A percentile compares a stretch with the other conserved stretches of the same genome.
Conservation (phyloP, 2,329 filamentous ascomycete species). For the Botryotinia globosa region DNA sequence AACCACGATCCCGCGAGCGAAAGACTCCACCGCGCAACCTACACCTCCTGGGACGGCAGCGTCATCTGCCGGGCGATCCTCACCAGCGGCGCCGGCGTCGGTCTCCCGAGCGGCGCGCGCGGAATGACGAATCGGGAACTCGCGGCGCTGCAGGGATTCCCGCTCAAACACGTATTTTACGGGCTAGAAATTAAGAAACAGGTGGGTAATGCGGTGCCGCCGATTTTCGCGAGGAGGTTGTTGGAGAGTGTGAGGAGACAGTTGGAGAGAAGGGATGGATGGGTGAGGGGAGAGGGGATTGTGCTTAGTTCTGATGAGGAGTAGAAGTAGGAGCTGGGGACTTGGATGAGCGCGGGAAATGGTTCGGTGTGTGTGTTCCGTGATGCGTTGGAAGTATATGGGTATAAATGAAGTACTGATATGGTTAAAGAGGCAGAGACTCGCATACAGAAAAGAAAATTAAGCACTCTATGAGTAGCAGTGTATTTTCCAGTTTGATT, state of each 20-base stretch:
- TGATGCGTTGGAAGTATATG: background rate
- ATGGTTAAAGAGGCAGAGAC: background rate
- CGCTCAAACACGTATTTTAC: constrained; percentile 54
- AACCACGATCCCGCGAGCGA: constrained; percentile 37
- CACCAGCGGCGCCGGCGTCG: constrained; percentile 55
- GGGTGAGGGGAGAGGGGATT: background rate
- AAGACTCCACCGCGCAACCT: background rate
- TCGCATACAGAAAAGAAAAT: background rate
- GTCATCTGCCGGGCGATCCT: constrained; percentile 56
- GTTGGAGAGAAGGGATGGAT: constrained; percentile 23
- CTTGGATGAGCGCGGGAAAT: background rate
- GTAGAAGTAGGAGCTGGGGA: background rate
- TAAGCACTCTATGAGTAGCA: background rate
- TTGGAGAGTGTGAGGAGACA: constrained; percentile 16
- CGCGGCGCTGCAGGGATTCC: constrained; percentile 68
- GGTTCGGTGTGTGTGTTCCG: background rate
- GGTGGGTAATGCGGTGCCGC: constrained; percentile 77
- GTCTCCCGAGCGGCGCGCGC: constrained; percentile 62
- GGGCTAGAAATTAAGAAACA: constrained; percentile 52
- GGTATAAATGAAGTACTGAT: background rate
- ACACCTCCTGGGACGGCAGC: constrained; percentile 46
- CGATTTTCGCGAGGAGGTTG: constrained; percentile 48
- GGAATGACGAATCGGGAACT: constrained; percentile 65
- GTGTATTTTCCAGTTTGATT: background rate
- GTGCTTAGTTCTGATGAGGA: constrained; percentile 1